These are phyloP conservation scores for Cytospora piceae DNA, from an alignment of 2,329 filamentous ascomycete species.

Conservation along the genomic window DNA sequence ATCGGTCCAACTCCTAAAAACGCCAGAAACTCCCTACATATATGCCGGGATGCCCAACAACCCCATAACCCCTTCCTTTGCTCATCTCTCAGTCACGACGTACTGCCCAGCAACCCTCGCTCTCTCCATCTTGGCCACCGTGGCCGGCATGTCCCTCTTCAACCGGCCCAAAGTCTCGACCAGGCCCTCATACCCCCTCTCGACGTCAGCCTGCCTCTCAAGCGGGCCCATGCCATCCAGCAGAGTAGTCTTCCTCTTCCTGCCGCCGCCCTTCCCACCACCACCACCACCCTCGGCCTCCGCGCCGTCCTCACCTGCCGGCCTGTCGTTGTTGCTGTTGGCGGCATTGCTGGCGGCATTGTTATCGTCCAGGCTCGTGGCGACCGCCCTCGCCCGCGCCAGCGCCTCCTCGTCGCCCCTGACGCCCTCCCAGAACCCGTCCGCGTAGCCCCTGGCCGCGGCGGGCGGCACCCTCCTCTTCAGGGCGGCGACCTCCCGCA, in stretches of 20 bases:
- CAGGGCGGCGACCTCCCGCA: slow-evolving; percentile 65
- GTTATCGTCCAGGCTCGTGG: neutral
- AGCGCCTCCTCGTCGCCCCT: slow-evolving; percentile 53
- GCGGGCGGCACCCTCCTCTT: slow-evolving; percentile 56
- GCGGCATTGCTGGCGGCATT: too few relatives aligned
- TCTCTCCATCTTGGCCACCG: slow-evolving; percentile 67
- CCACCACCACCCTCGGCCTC: slow-evolving; percentile 31
- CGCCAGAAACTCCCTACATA: slow-evolving; percentile 17
- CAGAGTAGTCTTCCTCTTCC: slow-evolving; percentile 33
- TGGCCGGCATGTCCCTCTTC: slow-evolving; percentile 64
- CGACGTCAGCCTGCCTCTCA: slow-evolving; percentile 52
- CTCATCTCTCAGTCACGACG: slow-evolving; percentile 51
- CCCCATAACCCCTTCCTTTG: neutral
- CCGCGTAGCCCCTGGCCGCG: slow-evolving; percentile 49
- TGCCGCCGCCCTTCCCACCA: slow-evolving; percentile 29
- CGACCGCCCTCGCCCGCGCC: slow-evolving; percentile 36
- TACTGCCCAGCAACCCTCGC: slow-evolving; percentile 63
- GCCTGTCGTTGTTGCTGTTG: neutral
- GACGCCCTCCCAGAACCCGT: slow-evolving; percentile 45
- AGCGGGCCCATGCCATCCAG: slow-evolving; percentile 41
- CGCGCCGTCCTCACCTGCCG: slow-evolving; percentile 29
- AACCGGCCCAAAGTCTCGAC: slow-evolving; percentile 56
- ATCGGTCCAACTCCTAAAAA: slow-evolving; percentile 12
- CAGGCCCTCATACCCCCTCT: slow-evolving; percentile 50
- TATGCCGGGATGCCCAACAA: slow-evolving; percentile 2